Evolutionary conservation across 208 protist species (phyloP).

Genomic region (Wallacemonas rigidus): DNA sequence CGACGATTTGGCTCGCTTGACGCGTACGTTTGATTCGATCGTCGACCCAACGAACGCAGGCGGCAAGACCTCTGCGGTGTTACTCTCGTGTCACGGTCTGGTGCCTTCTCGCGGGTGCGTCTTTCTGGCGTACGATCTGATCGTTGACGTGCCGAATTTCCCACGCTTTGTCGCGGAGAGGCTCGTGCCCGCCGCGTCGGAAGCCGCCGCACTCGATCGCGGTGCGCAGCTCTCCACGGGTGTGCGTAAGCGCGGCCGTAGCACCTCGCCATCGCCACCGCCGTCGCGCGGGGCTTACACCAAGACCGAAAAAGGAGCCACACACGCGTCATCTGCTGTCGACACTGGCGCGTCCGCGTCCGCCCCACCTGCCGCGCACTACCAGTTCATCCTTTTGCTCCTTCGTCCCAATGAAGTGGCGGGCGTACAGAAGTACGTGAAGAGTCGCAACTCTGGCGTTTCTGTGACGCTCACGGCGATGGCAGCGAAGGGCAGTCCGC

Average conservation of each 20-base stretch:
- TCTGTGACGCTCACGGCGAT: conserved; percentile 22
- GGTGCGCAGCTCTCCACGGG: conserved; percentile 18
- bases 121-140: conserved; percentile 71
- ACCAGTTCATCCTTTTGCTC: conserved; percentile 53
- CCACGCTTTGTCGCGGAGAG: conserved; percentile 57
- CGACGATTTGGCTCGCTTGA: conserved; percentile 42
- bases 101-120: conserved; percentile 45
- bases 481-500: conserved; percentile 4
- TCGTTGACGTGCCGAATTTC: conserved; percentile 66
- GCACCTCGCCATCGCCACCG: conserved; percentile 26
- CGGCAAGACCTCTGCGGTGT: conserved; percentile 44
- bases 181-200: conserved; percentile 16
- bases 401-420: conserved; percentile 64
- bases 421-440: conserved; percentile 36
- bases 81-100: conserved; percentile 66
- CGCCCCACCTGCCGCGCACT: conserved; percentile 22
- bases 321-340: too few relatives aligned
- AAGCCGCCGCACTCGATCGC: background rate
- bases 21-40: conserved; percentile 47
- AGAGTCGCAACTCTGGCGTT: conserved; percentile 19
- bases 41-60: conserved; percentile 18
- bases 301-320: background rate
- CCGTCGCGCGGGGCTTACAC: background rate
- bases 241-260: conserved; percentile 38
- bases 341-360: background rate